These are phyloP conservation scores for Chytriomyces sp. DNA, from an alignment of 192 early-diverging fungal species.

Conservation along the genomic window DNA sequence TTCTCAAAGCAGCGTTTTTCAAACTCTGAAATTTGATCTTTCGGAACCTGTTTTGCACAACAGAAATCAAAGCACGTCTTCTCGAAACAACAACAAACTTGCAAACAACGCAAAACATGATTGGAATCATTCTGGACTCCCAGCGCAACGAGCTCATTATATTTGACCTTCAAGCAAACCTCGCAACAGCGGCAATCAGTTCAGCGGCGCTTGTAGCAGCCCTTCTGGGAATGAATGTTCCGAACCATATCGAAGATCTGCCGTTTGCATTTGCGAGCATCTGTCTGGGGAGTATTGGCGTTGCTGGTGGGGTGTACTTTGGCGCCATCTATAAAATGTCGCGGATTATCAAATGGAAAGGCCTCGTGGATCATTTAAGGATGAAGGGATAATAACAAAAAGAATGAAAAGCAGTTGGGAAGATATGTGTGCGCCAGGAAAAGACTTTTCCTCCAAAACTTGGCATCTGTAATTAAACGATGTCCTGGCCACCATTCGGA, in stretches of 20 bases:
- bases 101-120: conserved; percentile 82
- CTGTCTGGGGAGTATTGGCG: background rate
- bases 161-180: conserved; percentile 81
- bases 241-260: conserved; percentile 72
- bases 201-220: conserved; percentile 76
- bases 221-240: conserved; percentile 91
- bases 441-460: too few relatives aligned
- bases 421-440: too few relatives aligned
- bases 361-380: background rate
- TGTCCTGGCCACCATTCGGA: too few relatives aligned
- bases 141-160: conserved; percentile 85
- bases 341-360: conserved; percentile 27
- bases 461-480: too few relatives aligned
- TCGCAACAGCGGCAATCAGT: conserved; percentile 77
- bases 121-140: conserved; percentile 81
- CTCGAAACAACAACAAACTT: conserved; percentile 72
- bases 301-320: conserved; percentile 22
- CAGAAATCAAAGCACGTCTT: conserved; percentile 38
- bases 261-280: conserved; percentile 74
- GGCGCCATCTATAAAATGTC: conserved; percentile 11
- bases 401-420: background rate
- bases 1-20: background rate
- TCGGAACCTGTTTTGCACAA: background rate
- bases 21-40: conserved; percentile 11
- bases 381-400: background rate